Conservation (phyloP, 257 asterid species). For the Osmanthus fragrans region DNA sequence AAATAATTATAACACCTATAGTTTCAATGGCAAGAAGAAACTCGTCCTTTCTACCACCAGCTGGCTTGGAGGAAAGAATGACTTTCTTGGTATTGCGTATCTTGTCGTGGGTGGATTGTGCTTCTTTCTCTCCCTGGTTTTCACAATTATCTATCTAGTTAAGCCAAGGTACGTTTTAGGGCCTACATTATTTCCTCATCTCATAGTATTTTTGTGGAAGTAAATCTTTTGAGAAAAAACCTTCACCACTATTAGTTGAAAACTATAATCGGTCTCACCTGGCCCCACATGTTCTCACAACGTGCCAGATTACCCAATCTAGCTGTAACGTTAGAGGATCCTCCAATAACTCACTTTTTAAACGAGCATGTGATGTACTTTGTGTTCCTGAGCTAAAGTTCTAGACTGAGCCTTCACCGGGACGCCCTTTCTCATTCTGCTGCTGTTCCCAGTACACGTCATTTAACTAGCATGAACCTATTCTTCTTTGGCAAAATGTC, state of each 20-base stretch:
- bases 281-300: neutral
- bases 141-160: slow-evolving; percentile 28
- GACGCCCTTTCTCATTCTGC: neutral
- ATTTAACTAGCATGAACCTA: neutral
- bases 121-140: slow-evolving; percentile 31
- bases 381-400: neutral
- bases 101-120: slow-evolving; percentile 42
- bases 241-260: neutral
- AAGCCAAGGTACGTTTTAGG: slow-evolving; percentile 31
- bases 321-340: neutral
- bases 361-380: neutral
- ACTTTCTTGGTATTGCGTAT: slow-evolving; percentile 43
- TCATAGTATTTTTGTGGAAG: neutral
- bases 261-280: neutral
- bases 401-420: neutral
- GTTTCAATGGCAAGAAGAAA: slow-evolving; percentile 42
- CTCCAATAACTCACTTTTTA: neutral
- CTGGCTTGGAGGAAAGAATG: slow-evolving; percentile 44
- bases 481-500: neutral
- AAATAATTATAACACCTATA: slow-evolving; percentile 42
- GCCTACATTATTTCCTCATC: neutral
- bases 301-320: neutral
- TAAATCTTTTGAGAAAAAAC: neutral
- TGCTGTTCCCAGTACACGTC: neutral
- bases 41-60: slow-evolving; percentile 44